Conservation (phyloP, 2,329 filamentous ascomycete species). For the Talaromyces funiculosus region DNA sequence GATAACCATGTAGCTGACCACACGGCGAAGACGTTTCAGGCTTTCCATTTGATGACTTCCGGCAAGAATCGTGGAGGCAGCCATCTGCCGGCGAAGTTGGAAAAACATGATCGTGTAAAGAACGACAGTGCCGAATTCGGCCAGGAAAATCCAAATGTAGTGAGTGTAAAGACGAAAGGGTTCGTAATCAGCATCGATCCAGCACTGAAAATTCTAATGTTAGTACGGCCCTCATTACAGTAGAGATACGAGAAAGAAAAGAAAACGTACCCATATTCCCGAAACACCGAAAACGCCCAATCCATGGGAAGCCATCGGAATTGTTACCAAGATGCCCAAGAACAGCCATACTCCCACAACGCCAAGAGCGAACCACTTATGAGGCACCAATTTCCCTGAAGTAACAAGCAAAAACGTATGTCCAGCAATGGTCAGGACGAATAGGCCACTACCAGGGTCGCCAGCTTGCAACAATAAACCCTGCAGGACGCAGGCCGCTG, state of each 20-base stretch:
- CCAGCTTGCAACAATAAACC: slow-evolving; percentile 50
- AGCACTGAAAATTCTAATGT: slow-evolving; percentile 38
- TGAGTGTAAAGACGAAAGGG: slow-evolving; percentile 46
- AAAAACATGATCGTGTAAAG: slow-evolving; percentile 48
- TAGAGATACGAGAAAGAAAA: slow-evolving; percentile 9
- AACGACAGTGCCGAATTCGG: slow-evolving; percentile 47
- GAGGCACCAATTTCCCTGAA: slow-evolving; percentile 42
- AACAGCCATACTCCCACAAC: slow-evolving; percentile 45
- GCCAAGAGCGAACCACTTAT: slow-evolving; percentile 39
- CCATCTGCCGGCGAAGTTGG: slow-evolving; percentile 43
- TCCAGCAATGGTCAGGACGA: slow-evolving; percentile 50
- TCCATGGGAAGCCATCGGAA: slow-evolving; percentile 42
- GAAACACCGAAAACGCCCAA: slow-evolving; percentile 44
- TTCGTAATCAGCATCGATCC: slow-evolving; percentile 43
- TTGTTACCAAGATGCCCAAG: slow-evolving; percentile 41
- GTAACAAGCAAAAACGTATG: slow-evolving; percentile 49
- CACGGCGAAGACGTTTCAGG: slow-evolving; percentile 36
- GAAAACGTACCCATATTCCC: slow-evolving; percentile 45
- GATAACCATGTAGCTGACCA: slow-evolving; percentile 44
- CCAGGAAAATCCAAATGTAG: slow-evolving; percentile 51
- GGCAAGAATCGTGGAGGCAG: slow-evolving; percentile 29
- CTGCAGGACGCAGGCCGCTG: slow-evolving; percentile 45
- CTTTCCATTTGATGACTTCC: slow-evolving; percentile 31
- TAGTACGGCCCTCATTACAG: neutral
- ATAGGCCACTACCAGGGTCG: slow-evolving; percentile 49